Evolutionary conservation across 768 basidiomycete species (phyloP).

Genomic region (Pisolithus sp.): DNA sequence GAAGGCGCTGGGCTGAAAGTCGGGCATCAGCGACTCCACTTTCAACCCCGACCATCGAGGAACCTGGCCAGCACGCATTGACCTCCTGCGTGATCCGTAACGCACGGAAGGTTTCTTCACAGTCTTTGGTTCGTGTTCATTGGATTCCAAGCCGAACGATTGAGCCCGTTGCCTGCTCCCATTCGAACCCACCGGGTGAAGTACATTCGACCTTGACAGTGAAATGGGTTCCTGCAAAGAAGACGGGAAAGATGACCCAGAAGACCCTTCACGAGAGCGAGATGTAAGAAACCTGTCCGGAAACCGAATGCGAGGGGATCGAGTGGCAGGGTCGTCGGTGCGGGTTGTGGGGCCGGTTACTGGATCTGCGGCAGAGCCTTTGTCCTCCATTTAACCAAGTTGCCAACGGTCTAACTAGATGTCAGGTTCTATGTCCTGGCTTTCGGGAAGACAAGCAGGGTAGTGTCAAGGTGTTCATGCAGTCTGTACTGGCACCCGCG

Average conservation of each 20-base stretch:
- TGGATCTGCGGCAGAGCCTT: not conserved
- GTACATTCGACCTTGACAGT: slow-evolving; percentile 10
- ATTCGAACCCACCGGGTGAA: not conserved
- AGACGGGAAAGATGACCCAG: slow-evolving; percentile 25
- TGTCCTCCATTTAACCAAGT: not conserved
- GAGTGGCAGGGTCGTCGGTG: slow-evolving; percentile 4
- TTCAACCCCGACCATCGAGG: slow-evolving; percentile 17
- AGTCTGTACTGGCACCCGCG: too few relatives aligned
- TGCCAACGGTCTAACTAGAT: not conserved
- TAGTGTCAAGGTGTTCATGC: too few relatives aligned
- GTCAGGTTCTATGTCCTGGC: too few relatives aligned
- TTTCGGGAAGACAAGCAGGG: too few relatives aligned
- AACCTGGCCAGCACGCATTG: slow-evolving; percentile 9
- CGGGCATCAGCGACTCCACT: slow-evolving; percentile 23
- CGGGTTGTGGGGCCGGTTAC: not conserved
- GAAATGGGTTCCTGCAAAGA: slow-evolving; percentile 10
- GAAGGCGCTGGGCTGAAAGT: slow-evolving; percentile 41
- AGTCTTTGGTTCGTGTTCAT: slow-evolving; percentile 7
- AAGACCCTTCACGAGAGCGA: slow-evolving; percentile 22
- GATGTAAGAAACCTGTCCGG: slow-evolving; percentile 25
- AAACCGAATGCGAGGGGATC: slow-evolving; percentile 29
- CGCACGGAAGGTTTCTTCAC: slow-evolving; percentile 12
- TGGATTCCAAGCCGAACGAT: slow-evolving; percentile 16
- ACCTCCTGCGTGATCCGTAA: slow-evolving; percentile 17
- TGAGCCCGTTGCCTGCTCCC: not conserved